phyloP scores from a whole-genome alignment of 2,329 filamentous ascomycete species.

The Cercospora citrullina region DNA sequence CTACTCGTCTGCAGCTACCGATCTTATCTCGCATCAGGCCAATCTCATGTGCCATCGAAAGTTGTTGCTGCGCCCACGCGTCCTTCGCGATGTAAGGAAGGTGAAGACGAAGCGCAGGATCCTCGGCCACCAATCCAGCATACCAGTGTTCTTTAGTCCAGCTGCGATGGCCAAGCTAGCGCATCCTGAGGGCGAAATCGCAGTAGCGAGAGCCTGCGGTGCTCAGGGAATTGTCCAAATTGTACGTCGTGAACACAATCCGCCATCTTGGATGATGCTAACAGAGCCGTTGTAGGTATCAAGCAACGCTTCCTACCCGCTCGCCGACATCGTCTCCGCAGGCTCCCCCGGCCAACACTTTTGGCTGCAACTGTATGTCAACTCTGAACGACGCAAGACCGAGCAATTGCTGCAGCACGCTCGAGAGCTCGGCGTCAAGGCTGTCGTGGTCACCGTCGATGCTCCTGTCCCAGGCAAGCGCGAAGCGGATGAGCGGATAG shows the following conservation, averaged over 20 bases:
- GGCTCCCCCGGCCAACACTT: slow-evolving; percentile 33
- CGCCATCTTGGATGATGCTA: neutral
- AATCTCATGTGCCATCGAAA: slow-evolving; percentile 45
- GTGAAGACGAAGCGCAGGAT: slow-evolving; percentile 40
- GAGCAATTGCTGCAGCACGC: slow-evolving; percentile 53
- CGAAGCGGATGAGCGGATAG: slow-evolving; percentile 49
- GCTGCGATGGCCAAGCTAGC: slow-evolving; percentile 37
- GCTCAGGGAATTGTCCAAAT: slow-evolving; percentile 24
- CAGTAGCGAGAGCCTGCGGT: slow-evolving; percentile 33
- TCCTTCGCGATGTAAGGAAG: slow-evolving; percentile 45
- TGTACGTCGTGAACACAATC: slow-evolving; percentile 10
- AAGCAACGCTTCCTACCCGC: slow-evolving; percentile 35
- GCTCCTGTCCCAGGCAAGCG: slow-evolving; percentile 59
- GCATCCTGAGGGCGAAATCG: slow-evolving; percentile 37
- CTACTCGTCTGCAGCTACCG: slow-evolving; percentile 52
- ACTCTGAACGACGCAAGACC: slow-evolving; percentile 56
- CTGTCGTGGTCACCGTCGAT: slow-evolving; percentile 61
- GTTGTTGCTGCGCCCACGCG: slow-evolving; percentile 49
- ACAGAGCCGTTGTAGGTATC: slow-evolving; percentile 20
- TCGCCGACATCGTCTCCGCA: slow-evolving; percentile 31
- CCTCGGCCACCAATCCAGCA: slow-evolving; percentile 34
- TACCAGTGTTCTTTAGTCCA: slow-evolving; percentile 42
- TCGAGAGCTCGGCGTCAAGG: slow-evolving; percentile 51
- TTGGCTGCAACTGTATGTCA: slow-evolving; percentile 64
- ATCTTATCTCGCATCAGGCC: slow-evolving; percentile 46